Evolutionary conservation across 2,329 filamentous ascomycete genomes (phyloP).

Genomic region (Colletotrichum shisoi): DNA sequence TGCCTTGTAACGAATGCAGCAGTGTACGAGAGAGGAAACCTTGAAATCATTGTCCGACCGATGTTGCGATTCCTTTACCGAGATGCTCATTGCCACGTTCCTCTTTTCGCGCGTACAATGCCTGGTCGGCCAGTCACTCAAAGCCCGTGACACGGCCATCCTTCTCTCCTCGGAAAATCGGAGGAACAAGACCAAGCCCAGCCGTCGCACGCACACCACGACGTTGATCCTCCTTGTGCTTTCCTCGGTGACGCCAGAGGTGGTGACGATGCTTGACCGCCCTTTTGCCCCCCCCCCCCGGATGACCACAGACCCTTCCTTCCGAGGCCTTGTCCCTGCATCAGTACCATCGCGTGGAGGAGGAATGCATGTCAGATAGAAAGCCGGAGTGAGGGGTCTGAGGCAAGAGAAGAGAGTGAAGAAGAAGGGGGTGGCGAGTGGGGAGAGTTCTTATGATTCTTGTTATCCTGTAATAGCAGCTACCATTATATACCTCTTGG

Average conservation of each 20-base stretch:
- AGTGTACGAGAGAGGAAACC: not conserved
- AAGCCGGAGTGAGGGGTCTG: not conserved
- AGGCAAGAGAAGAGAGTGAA: not conserved
- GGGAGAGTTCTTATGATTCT: slow-evolving; percentile 20
- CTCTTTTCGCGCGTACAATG: slow-evolving; percentile 5
- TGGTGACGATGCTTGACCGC: slow-evolving; percentile 11
- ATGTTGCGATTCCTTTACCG: not conserved
- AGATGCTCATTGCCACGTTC: not conserved
- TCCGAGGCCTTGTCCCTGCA: slow-evolving; percentile 31
- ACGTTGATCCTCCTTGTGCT: slow-evolving; percentile 12
- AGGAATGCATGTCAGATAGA: slow-evolving; percentile 28
- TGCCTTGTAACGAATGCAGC: slow-evolving; percentile 27
- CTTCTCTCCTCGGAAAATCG: not conserved
- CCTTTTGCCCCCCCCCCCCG: not conserved
- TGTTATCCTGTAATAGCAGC: slow-evolving; percentile 33
- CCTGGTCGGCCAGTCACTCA: not conserved
- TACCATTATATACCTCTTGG: slow-evolving; percentile 33
- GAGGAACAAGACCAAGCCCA: not conserved
- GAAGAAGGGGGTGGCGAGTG: slow-evolving; percentile 7
- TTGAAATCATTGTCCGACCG: slow-evolving; percentile 9
- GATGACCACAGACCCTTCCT: not conserved
- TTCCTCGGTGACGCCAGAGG: slow-evolving; percentile 2
- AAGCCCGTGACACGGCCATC: not conserved
- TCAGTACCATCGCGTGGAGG: slow-evolving; percentile 16
- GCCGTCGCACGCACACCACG: slow-evolving; percentile 9